Evolutionary conservation across 75 land plant genomes (phyloP).

Genomic region (Ceratopteris richardii): DNA sequence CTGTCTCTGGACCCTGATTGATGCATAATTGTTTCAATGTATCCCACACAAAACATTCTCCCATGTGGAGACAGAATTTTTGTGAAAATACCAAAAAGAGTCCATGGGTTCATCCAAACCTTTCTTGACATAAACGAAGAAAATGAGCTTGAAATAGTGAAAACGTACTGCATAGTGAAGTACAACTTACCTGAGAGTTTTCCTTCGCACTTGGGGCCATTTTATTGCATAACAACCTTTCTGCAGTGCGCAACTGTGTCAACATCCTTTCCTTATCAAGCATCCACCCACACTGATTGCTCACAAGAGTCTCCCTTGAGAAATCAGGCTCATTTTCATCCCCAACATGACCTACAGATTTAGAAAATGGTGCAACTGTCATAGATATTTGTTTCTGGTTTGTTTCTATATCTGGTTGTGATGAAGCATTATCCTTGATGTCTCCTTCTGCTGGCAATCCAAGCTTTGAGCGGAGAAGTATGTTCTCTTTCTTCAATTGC

Average conservation of each 20-base stretch:
- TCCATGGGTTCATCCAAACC: too few relatives aligned
- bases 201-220: neutral
- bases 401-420: neutral
- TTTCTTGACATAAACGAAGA: too few relatives aligned
- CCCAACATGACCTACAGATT: neutral
- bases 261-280: slow-evolving; percentile 9
- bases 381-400: neutral
- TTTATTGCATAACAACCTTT: slow-evolving; percentile 4
- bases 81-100: too few relatives aligned
- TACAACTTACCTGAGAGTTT: neutral
- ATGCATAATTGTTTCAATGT: too few relatives aligned
- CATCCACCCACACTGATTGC: slow-evolving; percentile 6
- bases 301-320: neutral
- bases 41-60: too few relatives aligned
- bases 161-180: too few relatives aligned
- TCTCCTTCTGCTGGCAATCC: slow-evolving; percentile 9
- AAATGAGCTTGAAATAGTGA: too few relatives aligned
- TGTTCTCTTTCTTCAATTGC: slow-evolving; percentile 24
- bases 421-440: neutral
- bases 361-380: neutral
- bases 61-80: too few relatives aligned
- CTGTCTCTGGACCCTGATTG: too few relatives aligned
- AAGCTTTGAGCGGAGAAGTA: slow-evolving; percentile 20
- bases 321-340: slow-evolving; percentile 1
- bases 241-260: slow-evolving; percentile 5